Percentiles rank a stretch among this genome's conserved stretches.
These are phyloP conservation scores for Coniochaeta sp. DNA, from an alignment of 2,329 filamentous ascomycete genomes.

Conservation along the genomic window DNA sequence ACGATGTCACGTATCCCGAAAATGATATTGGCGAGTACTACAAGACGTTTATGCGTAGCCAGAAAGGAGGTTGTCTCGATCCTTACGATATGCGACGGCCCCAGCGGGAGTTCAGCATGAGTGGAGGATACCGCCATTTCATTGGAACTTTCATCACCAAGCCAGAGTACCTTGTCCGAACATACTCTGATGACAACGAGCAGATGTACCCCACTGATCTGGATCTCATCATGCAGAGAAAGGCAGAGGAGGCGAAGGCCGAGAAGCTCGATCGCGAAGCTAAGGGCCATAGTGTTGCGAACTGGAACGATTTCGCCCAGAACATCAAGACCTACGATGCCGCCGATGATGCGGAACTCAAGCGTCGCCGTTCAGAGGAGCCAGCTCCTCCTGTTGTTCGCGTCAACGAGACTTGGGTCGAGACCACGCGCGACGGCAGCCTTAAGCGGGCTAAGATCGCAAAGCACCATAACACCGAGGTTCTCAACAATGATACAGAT, in stretches of 20 bases:
- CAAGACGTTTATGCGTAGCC: conserved; percentile 72
- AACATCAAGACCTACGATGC: conserved; percentile 18
- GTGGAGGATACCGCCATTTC: conserved; percentile 80
- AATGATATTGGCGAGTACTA: conserved; percentile 85
- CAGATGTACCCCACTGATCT: conserved; percentile 87
- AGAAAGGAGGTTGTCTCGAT: conserved; percentile 70
- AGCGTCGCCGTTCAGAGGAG: conserved; percentile 7
- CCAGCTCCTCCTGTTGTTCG: conserved; percentile 12
- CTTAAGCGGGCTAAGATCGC: conserved; percentile 33
- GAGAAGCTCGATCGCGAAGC: conserved; percentile 14
- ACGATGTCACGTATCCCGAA: conserved; percentile 75
- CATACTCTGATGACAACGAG: conserved; percentile 63
- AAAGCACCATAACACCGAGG: conserved; percentile 8
- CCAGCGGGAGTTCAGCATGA: conserved; percentile 82
- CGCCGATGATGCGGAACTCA: conserved; percentile 15
- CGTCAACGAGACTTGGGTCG: conserved; percentile 31
- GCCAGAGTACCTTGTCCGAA: conserved; percentile 60
- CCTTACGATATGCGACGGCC: conserved; percentile 80
- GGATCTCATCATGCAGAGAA: conserved; percentile 51
- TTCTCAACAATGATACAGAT: conserved; percentile 4
- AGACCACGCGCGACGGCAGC: conserved; percentile 27
- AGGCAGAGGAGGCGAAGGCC: conserved; percentile 16
- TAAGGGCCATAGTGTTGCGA: conserved; percentile 6
- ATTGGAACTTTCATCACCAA: conserved; percentile 62
- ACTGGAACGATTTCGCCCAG: conserved; percentile 13